These are phyloP conservation scores for Epichloe sylvatica DNA, from an alignment of 2,329 filamentous ascomycete species.

Conservation along the genomic window DNA sequence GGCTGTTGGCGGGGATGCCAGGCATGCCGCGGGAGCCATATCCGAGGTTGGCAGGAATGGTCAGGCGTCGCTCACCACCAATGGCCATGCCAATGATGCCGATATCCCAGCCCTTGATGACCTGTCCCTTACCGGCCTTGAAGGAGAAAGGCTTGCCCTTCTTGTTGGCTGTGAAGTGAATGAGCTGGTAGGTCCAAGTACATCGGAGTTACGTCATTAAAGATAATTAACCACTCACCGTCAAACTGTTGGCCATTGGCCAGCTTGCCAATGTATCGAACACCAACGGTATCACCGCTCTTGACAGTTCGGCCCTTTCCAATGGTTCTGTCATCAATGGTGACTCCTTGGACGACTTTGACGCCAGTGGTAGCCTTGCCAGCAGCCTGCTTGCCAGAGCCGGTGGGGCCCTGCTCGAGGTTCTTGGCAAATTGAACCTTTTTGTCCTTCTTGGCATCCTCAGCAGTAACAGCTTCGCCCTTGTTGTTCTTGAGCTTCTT, in stretches of 20 bases:
- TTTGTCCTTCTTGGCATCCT: conserved; percentile 56
- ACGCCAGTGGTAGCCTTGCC: conserved; percentile 44
- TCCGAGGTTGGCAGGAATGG: conserved; percentile 71
- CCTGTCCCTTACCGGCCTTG: conserved; percentile 85
- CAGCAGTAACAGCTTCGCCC: conserved; percentile 60
- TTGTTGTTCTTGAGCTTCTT: conserved; percentile 99
- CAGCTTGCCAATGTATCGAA: conserved; percentile 97
- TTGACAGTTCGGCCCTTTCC: conserved; percentile 76
- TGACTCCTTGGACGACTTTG: conserved; percentile 78
- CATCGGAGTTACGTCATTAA: background rate
- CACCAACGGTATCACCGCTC: conserved; percentile 77
- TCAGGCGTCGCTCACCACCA: conserved; percentile 85
- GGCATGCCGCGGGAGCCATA: conserved; percentile 76
- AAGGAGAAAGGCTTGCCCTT: conserved; percentile 96
- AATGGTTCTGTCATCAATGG: conserved; percentile 86
- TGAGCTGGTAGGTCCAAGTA: background rate
- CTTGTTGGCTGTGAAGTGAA: conserved; percentile 62
- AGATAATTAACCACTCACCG: conserved; percentile 39
- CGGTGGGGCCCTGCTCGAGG: conserved; percentile 89
- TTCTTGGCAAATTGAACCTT: conserved; percentile 99
- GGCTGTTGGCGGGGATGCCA: conserved; percentile 84
- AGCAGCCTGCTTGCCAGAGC: conserved; percentile 37
- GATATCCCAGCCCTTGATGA: conserved; percentile 98
- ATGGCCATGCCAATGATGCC: conserved; percentile 85
- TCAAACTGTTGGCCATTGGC: conserved; percentile 92